Percentiles rank a stretch among this genome's conserved stretches.
These are phyloP conservation scores for Beta macrorhiza DNA, from an alignment of 179 eudicot species.

Conservation along the genomic window DNA sequence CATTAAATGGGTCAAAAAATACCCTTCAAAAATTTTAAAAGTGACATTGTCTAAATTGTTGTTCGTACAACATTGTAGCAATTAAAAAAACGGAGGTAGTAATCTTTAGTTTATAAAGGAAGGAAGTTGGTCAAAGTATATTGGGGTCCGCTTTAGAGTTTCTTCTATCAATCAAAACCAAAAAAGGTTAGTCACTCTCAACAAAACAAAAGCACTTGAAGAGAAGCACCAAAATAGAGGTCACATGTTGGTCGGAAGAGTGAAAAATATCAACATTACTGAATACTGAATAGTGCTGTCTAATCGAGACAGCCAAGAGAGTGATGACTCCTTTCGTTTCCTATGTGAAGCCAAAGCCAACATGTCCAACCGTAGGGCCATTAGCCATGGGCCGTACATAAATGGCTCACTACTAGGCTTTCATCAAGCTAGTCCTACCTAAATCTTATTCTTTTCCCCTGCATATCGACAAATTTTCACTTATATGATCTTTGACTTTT, in stretches of 20 bases:
- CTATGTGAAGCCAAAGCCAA: constrained; percentile 4
- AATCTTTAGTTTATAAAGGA: not conserved
- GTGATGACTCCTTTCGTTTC: not conserved
- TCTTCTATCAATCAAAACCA: constrained; percentile 20
- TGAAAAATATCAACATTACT: not conserved
- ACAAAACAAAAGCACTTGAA: not conserved
- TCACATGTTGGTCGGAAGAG: constrained; percentile 24
- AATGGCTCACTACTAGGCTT: not conserved
- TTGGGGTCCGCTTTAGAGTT: not conserved
- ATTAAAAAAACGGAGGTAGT: too few relatives aligned
- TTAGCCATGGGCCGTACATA: not conserved
- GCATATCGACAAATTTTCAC: constrained; percentile 9
- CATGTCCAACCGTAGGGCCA: not conserved
- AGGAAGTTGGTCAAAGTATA: constrained; percentile 4
- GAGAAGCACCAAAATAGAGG: constrained; percentile 25
- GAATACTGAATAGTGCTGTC: constrained; percentile 22
- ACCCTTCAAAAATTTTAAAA: too few relatives aligned
- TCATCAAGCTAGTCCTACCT: not conserved
- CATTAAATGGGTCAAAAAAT: too few relatives aligned
- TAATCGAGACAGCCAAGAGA: constrained; percentile 27
- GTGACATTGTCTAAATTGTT: too few relatives aligned
- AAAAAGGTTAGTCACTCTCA: constrained; percentile 15
- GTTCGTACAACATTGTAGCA: too few relatives aligned
- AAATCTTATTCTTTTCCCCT: not conserved
- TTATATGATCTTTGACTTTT: constrained; percentile 24